These are phyloP conservation scores for Colletotrichum spaethianum DNA, from an alignment of 2,329 filamentous ascomycete species.

Conservation along the genomic window DNA sequence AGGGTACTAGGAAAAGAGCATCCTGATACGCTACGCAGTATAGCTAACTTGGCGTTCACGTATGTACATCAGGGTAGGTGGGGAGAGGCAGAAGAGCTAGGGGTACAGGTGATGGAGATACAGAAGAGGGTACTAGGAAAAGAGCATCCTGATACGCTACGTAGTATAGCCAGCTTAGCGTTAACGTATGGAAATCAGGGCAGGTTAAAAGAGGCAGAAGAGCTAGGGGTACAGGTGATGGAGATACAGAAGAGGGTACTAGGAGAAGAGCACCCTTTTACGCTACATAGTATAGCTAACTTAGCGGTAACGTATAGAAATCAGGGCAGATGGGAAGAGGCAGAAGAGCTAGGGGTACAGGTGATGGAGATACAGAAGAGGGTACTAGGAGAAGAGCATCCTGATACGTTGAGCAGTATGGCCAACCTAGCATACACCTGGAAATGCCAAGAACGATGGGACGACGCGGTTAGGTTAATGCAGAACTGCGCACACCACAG, in stretches of 20 bases:
- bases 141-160: neutral
- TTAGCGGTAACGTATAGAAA: neutral
- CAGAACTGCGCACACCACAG: neutral
- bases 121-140: neutral
- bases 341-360: neutral
- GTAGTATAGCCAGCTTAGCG: neutral
- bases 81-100: neutral
- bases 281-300: neutral
- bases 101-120: neutral
- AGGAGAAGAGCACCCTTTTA: neutral
- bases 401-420: neutral
- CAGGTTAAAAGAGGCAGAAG: neutral
- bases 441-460: neutral
- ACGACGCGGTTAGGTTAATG: neutral
- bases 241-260: neutral
- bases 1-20: too few relatives aligned
- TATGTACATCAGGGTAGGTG: accelerated
- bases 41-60: neutral
- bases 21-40: too few relatives aligned
- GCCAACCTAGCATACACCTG: neutral
- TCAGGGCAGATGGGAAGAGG: neutral
- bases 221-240: neutral
- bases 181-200: accelerated
- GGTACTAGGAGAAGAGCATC: neutral
- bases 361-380: neutral